Conservation (phyloP, 176 grass and related monocot species). For the Zea luxurians region DNA sequence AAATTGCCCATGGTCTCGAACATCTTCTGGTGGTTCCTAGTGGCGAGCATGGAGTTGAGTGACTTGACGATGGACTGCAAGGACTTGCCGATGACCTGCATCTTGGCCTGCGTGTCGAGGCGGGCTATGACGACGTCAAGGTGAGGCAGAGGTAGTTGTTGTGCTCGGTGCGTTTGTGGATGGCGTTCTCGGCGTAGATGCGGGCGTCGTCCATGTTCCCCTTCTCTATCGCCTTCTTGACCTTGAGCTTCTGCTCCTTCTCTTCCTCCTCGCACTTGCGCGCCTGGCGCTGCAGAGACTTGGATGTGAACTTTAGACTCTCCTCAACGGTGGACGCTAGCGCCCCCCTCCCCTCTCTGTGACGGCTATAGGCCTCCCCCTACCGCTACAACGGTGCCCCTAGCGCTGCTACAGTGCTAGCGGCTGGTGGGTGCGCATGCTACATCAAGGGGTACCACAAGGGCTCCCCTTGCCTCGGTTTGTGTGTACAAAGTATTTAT, state of each 20-base stretch:
- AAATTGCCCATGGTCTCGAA: constrained; percentile 96
- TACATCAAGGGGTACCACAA: too few relatives aligned
- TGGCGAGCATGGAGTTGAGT: constrained; percentile 70
- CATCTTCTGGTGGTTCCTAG: constrained; percentile 94
- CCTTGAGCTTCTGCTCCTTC: constrained; percentile 96
- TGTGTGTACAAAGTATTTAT: too few relatives aligned
- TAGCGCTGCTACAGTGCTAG: too few relatives aligned
- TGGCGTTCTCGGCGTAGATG: constrained; percentile 98
- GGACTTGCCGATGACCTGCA: constrained; percentile 94
- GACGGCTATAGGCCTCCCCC: too few relatives aligned
- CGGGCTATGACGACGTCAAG: constrained; percentile 90
- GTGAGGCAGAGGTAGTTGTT: constrained; percentile 94
- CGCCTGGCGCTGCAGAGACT: constrained; percentile 85
- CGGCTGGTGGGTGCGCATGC: too few relatives aligned
- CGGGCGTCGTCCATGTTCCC: constrained; percentile 92
- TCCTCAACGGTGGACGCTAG: too few relatives aligned
- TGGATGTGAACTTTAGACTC: constrained; percentile 69
- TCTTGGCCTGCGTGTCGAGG: constrained; percentile 98
- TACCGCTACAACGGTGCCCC: too few relatives aligned
- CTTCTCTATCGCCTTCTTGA: constrained; percentile 99
- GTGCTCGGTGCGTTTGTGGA: constrained; percentile 93
- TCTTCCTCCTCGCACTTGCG: constrained; percentile 98
- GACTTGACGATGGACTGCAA: constrained; percentile 84
- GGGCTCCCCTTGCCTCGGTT: too few relatives aligned
- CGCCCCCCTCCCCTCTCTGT: too few relatives aligned